Evolutionary conservation across 225 moss, liverwort and hornwort species (phyloP), one percentile per base, ranked within the genome.

Genomic region (Pleurozium schreberi): DNA sequence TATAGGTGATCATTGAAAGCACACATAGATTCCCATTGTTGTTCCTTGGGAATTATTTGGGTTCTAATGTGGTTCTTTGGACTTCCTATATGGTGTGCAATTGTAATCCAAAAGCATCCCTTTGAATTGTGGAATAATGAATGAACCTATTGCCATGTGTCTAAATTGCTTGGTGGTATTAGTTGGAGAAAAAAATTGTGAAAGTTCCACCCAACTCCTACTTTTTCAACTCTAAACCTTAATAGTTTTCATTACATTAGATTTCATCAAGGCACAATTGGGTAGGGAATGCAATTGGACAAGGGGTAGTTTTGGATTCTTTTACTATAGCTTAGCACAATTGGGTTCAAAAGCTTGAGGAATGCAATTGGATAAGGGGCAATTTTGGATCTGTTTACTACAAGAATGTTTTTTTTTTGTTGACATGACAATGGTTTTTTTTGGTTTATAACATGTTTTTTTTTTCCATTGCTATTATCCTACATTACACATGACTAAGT

Each of bases 21-120:
- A 20, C 12, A 50, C 12, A 8, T 30, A 45, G 45, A 1, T 31
- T 75, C 4, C 3, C 2, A 33, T 50, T 33, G 19, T 18, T 30
- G 45, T 49, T 6, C 17, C 1, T 40, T 8, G 6, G 2, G 9
- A n/a, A n/a, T n/a, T n/a, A n/a, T n/a, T n/a, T n/a, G n/a, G n/a
- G n/a, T n/a, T n/a, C n/a, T n/a, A n/a, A n/a, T n/a, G n/a, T n/a
- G n/a, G n/a, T n/a, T n/a, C n/a, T n/a, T n/a, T n/a, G n/a, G n/a
- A n/a, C n/a, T n/a, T n/a, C n/a, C n/a, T n/a, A n/a, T n/a, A n/a
- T n/a, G n/a, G n/a, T n/a, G n/a, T n/a, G n/a, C 28, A 45, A 16
- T 71, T 43, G 28, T 69, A 42, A 42, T 25, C 1, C 4, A 25
- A 26, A 69, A 69, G 17, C 0, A 0, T 16, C 3, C 4, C 11